These are phyloP conservation scores for Epichloe bromicola DNA, from an alignment of 2,329 filamentous ascomycete genomes.

Conservation along the genomic window DNA sequence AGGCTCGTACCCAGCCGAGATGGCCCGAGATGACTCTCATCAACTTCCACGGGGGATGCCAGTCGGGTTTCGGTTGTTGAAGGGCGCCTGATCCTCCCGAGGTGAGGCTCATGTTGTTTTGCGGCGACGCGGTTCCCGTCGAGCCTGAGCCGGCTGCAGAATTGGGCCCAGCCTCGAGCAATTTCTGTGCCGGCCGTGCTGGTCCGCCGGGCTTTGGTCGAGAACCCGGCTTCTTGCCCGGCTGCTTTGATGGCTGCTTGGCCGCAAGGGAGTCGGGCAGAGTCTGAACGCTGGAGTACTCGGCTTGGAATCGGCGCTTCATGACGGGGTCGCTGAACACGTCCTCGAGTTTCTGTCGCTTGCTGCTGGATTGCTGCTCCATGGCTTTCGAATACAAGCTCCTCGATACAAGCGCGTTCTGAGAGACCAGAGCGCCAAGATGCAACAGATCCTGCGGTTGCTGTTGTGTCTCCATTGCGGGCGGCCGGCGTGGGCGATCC, in stretches of 20 bases:
- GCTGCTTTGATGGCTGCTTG: slow-evolving; percentile 49
- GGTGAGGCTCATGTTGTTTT: slow-evolving; percentile 20
- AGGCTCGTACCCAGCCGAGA: slow-evolving; percentile 79
- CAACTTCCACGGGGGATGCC: slow-evolving; percentile 99
- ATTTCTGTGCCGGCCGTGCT: slow-evolving; percentile 24
- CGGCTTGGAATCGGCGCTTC: slow-evolving; percentile 45
- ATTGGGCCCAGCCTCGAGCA: slow-evolving; percentile 22
- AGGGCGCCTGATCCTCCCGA: slow-evolving; percentile 17
- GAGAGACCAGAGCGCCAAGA: slow-evolving; percentile 21
- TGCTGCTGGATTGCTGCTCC: slow-evolving; percentile 14
- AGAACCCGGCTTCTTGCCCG: slow-evolving; percentile 12
- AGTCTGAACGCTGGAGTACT: slow-evolving; percentile 68
- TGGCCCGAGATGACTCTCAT: slow-evolving; percentile 97
- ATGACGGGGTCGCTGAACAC: slow-evolving; percentile 20
- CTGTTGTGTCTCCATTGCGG: slow-evolving; percentile 22
- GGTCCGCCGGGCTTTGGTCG: slow-evolving; percentile 33
- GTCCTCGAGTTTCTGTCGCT: slow-evolving; percentile 27
- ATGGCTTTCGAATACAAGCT: slow-evolving; percentile 18
- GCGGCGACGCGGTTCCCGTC: neutral
- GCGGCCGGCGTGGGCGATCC: neutral
- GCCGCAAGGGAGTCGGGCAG: slow-evolving; percentile 67
- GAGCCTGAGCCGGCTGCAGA: neutral
- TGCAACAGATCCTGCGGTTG: slow-evolving; percentile 19
- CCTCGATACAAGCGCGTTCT: slow-evolving; percentile 22
- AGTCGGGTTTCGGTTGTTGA: slow-evolving; percentile 60